These are phyloP conservation scores for Dothistroma pini DNA, from an alignment of 2,329 filamentous ascomycete species.

Conservation along the genomic window DNA sequence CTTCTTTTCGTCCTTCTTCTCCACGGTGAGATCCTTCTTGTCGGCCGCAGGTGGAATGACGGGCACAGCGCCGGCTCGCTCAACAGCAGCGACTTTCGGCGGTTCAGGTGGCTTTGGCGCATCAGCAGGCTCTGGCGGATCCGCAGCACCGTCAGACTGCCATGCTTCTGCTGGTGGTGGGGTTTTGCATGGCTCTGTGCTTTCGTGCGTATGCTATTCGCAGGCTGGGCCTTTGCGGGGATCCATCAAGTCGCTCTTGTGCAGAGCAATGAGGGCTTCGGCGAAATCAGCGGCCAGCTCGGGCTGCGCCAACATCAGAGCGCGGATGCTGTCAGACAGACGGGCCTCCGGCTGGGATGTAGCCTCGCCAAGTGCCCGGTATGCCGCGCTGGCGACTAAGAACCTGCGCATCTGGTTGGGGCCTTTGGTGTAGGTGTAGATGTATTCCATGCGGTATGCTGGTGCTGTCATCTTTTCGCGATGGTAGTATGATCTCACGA, in stretches of 20 bases:
- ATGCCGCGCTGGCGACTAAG: conserved; percentile 34
- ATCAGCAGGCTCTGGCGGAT: not conserved
- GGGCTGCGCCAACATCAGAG: conserved; percentile 25
- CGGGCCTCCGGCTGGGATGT: conserved; percentile 14
- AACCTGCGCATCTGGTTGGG: conserved; percentile 34
- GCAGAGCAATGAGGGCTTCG: conserved; percentile 27
- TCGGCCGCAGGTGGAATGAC: not conserved
- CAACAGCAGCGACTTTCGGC: not conserved
- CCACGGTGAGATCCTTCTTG: not conserved
- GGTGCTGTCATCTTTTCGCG: conserved; percentile 34
- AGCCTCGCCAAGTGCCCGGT: conserved; percentile 28
- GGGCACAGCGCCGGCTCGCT: not conserved
- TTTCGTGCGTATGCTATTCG: conserved; percentile 31
- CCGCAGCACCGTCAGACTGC: conserved; percentile 17
- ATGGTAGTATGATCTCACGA: conserved; percentile 34
- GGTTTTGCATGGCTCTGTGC: conserved; percentile 10
- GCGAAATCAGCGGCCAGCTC: conserved; percentile 32
- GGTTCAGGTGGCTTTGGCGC: not conserved
- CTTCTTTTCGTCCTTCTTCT: not conserved
- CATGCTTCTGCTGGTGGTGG: conserved; percentile 17
- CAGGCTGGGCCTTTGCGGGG: conserved; percentile 31
- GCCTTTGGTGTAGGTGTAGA: conserved; percentile 30
- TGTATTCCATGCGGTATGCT: conserved; percentile 37
- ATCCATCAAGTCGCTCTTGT: conserved; percentile 29
- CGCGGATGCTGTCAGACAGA: conserved; percentile 28